Percentiles rank a stretch among this genome's conserved stretches.
These are phyloP conservation scores for Citrus australasica DNA, from an alignment of 345 rosid genomes.

Conservation along the genomic window DNA sequence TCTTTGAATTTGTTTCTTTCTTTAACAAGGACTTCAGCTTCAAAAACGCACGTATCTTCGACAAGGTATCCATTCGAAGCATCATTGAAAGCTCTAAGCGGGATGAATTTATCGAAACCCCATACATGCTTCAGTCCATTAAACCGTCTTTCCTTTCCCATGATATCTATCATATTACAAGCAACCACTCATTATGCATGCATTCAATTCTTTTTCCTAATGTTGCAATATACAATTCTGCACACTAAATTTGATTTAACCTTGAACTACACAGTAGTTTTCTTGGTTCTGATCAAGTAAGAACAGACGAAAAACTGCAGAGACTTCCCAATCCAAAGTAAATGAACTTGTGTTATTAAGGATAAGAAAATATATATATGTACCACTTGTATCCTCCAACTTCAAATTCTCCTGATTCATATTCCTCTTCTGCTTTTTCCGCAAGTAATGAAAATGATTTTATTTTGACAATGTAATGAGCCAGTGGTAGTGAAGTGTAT, in stretches of 20 bases:
- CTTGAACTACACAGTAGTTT: background rate
- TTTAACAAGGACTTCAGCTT: no score
- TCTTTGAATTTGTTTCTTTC: no score
- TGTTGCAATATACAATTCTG: background rate
- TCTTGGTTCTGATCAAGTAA: slow-evolving; percentile 38
- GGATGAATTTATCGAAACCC: no score
- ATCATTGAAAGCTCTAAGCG: no score
- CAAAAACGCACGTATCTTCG: no score
- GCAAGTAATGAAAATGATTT: background rate
- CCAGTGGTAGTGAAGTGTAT: slow-evolving; percentile 42
- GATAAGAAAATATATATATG: background rate
- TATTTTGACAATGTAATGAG: slow-evolving; percentile 18
- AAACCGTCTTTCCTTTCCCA: slow-evolving; percentile 32
- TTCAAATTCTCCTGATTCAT: slow-evolving; percentile 39
- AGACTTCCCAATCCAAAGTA: slow-evolving; percentile 46
- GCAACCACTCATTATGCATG: no score
- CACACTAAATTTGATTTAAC: no score
- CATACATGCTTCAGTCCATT: slow-evolving; percentile 24
- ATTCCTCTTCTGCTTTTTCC: slow-evolving; percentile 15
- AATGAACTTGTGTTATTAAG: slow-evolving; percentile 14
- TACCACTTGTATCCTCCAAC: slow-evolving; percentile 80
- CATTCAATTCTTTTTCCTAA: no score
- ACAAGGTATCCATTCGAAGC: no score
- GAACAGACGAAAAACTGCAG: slow-evolving; percentile 43
- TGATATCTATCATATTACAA: slow-evolving; percentile 12